These are phyloP conservation scores for Colletotrichum chlorophyti DNA, from an alignment of 2,329 filamentous ascomycete species.

Conservation along the genomic window DNA sequence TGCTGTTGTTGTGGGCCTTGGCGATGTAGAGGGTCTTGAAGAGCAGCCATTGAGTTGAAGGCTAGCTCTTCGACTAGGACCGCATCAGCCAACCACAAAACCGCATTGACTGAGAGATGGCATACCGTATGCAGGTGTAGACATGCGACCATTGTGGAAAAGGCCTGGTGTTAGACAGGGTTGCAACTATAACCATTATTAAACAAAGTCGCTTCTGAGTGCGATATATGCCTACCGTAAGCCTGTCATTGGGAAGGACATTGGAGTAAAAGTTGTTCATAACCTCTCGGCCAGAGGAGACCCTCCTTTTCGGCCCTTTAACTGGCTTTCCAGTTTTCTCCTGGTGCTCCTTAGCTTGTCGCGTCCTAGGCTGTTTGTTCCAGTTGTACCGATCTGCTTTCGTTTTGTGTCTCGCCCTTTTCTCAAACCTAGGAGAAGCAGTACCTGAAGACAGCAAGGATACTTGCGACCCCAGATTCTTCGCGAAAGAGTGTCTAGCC, in stretches of 20 bases:
- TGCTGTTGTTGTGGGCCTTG: conserved; percentile 20
- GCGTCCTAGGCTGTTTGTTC: conserved; percentile 34
- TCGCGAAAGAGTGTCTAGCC: background rate
- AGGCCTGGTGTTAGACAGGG: conserved; percentile 47
- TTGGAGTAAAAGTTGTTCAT: conserved; percentile 63
- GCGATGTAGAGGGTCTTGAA: conserved; percentile 5
- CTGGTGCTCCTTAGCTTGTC: conserved; percentile 28
- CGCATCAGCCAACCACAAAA: background rate
- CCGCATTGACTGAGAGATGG: background rate
- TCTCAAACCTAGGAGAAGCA: conserved; percentile 48
- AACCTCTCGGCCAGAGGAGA: conserved; percentile 51
- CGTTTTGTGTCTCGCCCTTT: conserved; percentile 61
- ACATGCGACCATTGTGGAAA: conserved; percentile 48
- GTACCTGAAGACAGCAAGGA: background rate
- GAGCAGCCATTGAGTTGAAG: conserved; percentile 27
- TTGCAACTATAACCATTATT: conserved; percentile 38
- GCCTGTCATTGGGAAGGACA: conserved; percentile 51
- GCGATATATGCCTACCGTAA: conserved; percentile 39
- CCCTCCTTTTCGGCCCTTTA: conserved; percentile 31
- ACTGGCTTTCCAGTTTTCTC: conserved; percentile 30
- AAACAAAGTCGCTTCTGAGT: conserved; percentile 6
- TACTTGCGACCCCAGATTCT: background rate
- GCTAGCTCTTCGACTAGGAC: conserved; percentile 12
- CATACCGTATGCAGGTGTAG: conserved; percentile 39
- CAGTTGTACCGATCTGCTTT: conserved; percentile 62